These are phyloP conservation scores for Rhodofomes roseus DNA, from an alignment of 1,284 basidiomycete genomes.

Conservation along the genomic window DNA sequence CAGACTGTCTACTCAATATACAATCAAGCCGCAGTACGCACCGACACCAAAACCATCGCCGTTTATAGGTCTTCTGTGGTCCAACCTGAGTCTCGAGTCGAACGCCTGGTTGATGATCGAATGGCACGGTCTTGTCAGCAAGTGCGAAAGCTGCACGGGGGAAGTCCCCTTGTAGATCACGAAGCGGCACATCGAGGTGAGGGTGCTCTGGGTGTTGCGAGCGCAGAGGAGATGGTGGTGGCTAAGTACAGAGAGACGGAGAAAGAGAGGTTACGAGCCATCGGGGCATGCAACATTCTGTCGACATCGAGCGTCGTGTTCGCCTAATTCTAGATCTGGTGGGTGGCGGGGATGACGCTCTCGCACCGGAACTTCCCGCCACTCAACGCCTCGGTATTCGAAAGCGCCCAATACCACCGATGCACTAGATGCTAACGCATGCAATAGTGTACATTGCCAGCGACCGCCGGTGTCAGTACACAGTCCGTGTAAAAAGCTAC, in stretches of 20 bases:
- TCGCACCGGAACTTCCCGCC: background rate
- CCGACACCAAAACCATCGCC: conserved; percentile 98
- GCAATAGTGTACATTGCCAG: background rate
- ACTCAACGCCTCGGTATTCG: background rate
- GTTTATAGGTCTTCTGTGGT: conserved; percentile 81
- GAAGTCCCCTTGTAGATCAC: conserved; percentile 90
- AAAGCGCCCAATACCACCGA: background rate
- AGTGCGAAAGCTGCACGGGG: conserved; percentile 84
- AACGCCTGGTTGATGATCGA: conserved; percentile 97
- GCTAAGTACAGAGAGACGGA: background rate
- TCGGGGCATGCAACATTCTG: background rate
- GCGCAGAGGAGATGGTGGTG: conserved; percentile 5
- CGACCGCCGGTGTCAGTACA: background rate
- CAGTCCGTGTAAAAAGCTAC: background rate
- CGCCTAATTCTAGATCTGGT: background rate
- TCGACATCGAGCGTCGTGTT: background rate
- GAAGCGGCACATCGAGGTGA: conserved; percentile 71
- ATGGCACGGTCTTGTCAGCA: conserved; percentile 89
- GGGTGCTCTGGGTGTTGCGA: background rate
- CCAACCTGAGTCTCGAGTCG: conserved; percentile 84
- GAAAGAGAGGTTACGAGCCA: background rate
- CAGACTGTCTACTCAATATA: background rate
- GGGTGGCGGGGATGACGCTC: background rate
- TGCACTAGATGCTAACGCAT: background rate
- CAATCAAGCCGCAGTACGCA: conserved; percentile 37